Base-by-base conservation (phyloP, 2,329 filamentous ascomycete species). In the Fusarium mexicanum region DNA sequence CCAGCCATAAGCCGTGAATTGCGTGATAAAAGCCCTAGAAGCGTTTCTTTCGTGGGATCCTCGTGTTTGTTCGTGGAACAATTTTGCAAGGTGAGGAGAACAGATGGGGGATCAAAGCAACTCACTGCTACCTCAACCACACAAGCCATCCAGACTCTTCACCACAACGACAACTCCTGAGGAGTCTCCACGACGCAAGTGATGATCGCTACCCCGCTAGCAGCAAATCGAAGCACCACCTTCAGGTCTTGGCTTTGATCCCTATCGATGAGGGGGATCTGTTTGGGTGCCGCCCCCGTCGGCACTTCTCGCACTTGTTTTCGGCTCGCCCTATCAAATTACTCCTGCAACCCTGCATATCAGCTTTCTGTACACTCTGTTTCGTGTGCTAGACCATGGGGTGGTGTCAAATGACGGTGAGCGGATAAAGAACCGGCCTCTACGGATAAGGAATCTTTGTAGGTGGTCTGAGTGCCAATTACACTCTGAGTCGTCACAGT, bases 381-480 rank as follows among this genome's bases (percentile, higher is more conserved):
- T 72, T 68, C 69, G 58, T 73, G 64, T 53, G 71, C 46, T 33
- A 57, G 46, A 59, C 41, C 59, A 61, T 40, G 20, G 58, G 68
- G 69, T 70, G 69, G 62, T 74, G 70, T 68, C 64, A 77, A 77
- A 77, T 77, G 72, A 77, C 76, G 76, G 76, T 78, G 76, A 75
- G 74, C 55, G 50, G 66, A 61, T 58, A 60, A 67, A 58, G 44
- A 73, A 47, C 48, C 57, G 37, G 69, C 38, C 33, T 55, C 53
- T 48, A 13, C 60, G 67, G 67, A 70, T 65, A 54, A 64, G 41
- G 41, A 50, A 51, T 50, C 24, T 46, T 62, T 57, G 13, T 16
- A 38, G 29, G 44, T 48, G 53, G 20, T 58, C 31, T 57, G 20
- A 69, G 63, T 67, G 61, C 53, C 70, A 55, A 24, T 58, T 60